Conservation (phyloP, 2,329 filamentous ascomycete species). For the Apiospora malaysiana region DNA sequence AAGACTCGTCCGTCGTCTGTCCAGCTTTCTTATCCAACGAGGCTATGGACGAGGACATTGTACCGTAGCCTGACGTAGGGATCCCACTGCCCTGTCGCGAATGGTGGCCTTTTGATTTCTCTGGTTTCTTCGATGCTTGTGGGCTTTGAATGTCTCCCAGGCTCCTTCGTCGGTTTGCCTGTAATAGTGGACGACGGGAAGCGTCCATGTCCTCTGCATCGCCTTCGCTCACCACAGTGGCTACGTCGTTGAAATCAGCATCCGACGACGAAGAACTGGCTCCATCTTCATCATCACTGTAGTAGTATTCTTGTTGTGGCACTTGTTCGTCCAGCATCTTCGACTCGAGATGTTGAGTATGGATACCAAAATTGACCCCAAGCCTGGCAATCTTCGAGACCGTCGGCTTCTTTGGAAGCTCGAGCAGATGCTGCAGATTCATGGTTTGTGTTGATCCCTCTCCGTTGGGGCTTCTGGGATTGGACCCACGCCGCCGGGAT, state of each 20-base stretch:
- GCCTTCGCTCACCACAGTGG: conserved; percentile 48
- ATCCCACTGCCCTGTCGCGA: conserved; percentile 14
- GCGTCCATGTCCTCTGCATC: conserved; percentile 46
- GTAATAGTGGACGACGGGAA: conserved; percentile 35
- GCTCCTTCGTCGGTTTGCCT: conserved; percentile 44
- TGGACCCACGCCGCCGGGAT: conserved; percentile 50
- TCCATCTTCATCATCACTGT: conserved; percentile 32
- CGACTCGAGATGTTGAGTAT: conserved; percentile 73
- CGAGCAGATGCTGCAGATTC: conserved; percentile 65
- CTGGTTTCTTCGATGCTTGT: conserved; percentile 38
- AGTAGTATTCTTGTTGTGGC: conserved; percentile 28
- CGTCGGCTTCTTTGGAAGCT: conserved; percentile 66
- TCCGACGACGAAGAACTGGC: conserved; percentile 32
- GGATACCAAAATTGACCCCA: conserved; percentile 74
- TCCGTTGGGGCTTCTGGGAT: conserved; percentile 44
- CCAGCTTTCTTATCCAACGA: conserved; percentile 11
- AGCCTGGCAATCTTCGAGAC: conserved; percentile 58
- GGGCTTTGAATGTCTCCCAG: conserved; percentile 46
- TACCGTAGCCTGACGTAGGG: conserved; percentile 32
- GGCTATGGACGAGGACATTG: conserved; percentile 27
- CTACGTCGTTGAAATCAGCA: conserved; percentile 44
- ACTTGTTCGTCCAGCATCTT: conserved; percentile 56
- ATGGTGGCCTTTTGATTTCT: conserved; percentile 30
- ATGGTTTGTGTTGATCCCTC: conserved; percentile 39
- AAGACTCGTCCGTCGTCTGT: neutral